Evolutionary conservation across 2,329 filamentous ascomycete genomes (phyloP), one percentile per base, ranked within the genome.

Genomic region (Stemphylium beticola): DNA sequence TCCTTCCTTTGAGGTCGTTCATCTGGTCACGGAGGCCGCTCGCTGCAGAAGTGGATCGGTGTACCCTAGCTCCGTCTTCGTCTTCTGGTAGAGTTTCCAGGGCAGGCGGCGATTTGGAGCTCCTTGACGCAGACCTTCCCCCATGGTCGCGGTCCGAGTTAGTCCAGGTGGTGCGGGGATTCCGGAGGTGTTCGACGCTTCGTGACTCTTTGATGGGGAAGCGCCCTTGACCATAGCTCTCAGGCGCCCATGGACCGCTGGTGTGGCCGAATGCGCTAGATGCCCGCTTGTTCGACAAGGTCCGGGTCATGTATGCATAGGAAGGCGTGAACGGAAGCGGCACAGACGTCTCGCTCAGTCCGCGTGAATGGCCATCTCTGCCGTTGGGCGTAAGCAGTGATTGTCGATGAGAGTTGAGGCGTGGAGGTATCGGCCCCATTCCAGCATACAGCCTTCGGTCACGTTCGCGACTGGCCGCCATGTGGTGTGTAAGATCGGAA

Each of bases 1-100:
- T 92, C 67, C 92, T 91, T 55, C 90, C 91, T 69, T 92, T 93
- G 41, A 96, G 81, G 48, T 90, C 91, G 51, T 89, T 87, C 84
- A 96, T 91, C 72, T 96, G 92, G 61, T 92, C 88, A 56, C 91
- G 91, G 38, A 96, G 79, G 67, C 86, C 85, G 8, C 88, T 86
- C 68, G 87, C 83, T n/a, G 86, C 86, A 0, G 91, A 93, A 12
- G 86, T 82, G 2, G 90, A 87, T 15, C 90, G 83, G 22, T 83
- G 83, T 8, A 88, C 75, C 1, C 51, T 66, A 31, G 64, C 62
- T n/a, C 51, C 57, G 14, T 64, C 64, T 22, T 68, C 70, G 32
- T 78, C 76, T 57, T 81, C 79, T 4, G 65, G 72, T 20, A 81
- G 60, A 1, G 78, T 76, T 47, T 77, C 78, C 20, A 81, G 62